Percentiles rank a stretch among this genome's conserved stretches.
These are phyloP conservation scores for Ceratocystis huliohia DNA, from an alignment of 2,329 filamentous ascomycete genomes.

Conservation along the genomic window DNA sequence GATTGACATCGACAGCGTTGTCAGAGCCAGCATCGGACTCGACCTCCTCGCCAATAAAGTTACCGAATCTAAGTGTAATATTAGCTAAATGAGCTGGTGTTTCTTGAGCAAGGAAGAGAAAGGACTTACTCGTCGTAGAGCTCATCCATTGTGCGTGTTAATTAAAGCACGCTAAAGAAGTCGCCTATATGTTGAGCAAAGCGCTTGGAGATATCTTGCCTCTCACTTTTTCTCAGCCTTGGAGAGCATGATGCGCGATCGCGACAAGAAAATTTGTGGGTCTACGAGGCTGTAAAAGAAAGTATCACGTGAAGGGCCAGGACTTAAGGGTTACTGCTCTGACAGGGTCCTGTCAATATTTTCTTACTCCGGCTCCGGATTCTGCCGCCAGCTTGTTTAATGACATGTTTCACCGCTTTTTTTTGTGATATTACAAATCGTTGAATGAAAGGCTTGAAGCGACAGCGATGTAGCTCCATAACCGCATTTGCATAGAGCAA, in stretches of 20 bases:
- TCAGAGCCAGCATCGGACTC: constrained; percentile 78
- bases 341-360: background rate
- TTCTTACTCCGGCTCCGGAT: background rate
- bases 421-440: background rate
- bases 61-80: constrained; percentile 60
- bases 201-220: background rate
- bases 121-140: constrained; percentile 76
- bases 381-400: background rate
- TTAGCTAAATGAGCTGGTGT: constrained; percentile 1
- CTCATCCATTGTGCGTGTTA: constrained; percentile 59
- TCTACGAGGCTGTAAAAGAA: constrained; percentile 18
- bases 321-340: background rate
- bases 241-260: constrained; percentile 19
- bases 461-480: too few species aligned
- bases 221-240: constrained; percentile 17
- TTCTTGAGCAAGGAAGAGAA: background rate
- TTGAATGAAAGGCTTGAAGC: background rate
- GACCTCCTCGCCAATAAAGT: constrained; percentile 88
- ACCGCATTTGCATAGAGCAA: too few species aligned
- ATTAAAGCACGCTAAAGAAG: constrained; percentile 3
- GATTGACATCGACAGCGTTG: constrained; percentile 57
- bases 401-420: constrained; percentile 7
- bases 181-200: background rate
- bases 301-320: constrained; percentile 6
- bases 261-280: constrained; percentile 21